phyloP scores from a whole-genome alignment of 352 stramenopile genomes.

The Pythium scleroteichum region DNA sequence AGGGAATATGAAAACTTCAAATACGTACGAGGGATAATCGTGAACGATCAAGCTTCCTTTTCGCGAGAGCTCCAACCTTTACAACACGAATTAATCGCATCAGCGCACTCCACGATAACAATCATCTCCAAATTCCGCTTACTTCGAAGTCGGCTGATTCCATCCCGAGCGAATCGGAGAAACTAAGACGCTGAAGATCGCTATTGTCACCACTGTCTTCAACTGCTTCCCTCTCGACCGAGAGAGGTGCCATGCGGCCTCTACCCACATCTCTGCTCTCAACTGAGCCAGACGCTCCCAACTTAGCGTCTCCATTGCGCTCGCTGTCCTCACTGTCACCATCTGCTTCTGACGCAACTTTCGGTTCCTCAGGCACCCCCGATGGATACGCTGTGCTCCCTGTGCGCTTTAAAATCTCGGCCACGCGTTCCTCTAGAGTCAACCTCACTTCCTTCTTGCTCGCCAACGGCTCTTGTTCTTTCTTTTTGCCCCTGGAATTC shows the following conservation, averaged over 20 bases:
- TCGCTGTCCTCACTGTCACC: not conserved
- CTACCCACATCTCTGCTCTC: not conserved
- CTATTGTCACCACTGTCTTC: constrained; percentile 14
- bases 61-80: constrained; percentile 59
- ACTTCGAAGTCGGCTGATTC: constrained; percentile 83
- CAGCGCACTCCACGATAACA: too few relatives aligned
- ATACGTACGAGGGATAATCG: constrained; percentile 50
- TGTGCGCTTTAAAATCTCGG: constrained; percentile 76
- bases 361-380: constrained; percentile 7
- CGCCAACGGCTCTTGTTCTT: constrained; percentile 12
- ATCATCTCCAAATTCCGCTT: not conserved
- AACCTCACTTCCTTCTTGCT: constrained; percentile 26
- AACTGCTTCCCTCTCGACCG: not conserved
- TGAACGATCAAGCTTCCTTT: constrained; percentile 41
- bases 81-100: too few relatives aligned
- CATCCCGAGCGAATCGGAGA: constrained; percentile 76
- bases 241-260: not conserved
- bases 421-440: constrained; percentile 73
- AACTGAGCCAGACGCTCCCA: too few relatives aligned
- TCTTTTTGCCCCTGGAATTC: constrained; percentile 32
- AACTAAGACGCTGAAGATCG: constrained; percentile 35
- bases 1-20: too few relatives aligned
- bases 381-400: constrained; percentile 49
- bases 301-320: not conserved
- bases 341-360: constrained; percentile 12